Conservation (phyloP, 164 flowering plant species). For the Vitis vinifera region DNA sequence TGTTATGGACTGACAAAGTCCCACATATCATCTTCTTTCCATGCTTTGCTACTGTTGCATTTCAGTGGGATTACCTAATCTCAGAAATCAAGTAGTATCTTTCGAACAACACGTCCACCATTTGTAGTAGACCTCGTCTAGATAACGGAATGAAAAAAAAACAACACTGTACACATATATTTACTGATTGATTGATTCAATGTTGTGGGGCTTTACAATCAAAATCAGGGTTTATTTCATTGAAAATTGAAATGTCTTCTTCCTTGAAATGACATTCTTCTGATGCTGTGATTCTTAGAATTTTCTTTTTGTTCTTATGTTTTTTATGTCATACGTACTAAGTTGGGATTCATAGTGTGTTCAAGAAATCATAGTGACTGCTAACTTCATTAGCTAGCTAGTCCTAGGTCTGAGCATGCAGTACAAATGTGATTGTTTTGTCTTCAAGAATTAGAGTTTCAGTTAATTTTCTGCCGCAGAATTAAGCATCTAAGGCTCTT, state of each 20-base stretch:
- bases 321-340: no score
- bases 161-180: not conserved
- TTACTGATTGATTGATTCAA: not conserved
- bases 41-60: not conserved
- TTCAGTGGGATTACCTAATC: not conserved
- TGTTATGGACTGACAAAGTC: not conserved
- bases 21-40: not conserved
- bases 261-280: no score
- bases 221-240: not conserved
- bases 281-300: no score
- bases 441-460: no score
- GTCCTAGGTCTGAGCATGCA: no score
- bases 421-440: no score
- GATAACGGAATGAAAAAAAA: not conserved
- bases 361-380: no score
- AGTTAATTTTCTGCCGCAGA: not conserved
- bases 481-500: not conserved
- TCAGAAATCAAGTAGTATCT: not conserved
- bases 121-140: not conserved
- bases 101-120: not conserved
- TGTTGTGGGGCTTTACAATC: not conserved
- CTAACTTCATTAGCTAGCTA: no score
- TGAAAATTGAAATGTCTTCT: no score
- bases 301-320: no score
- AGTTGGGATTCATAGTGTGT: no score